These are phyloP conservation scores for Onygenales sp. DNA, from an alignment of 2,329 filamentous ascomycete species.

Conservation along the genomic window DNA sequence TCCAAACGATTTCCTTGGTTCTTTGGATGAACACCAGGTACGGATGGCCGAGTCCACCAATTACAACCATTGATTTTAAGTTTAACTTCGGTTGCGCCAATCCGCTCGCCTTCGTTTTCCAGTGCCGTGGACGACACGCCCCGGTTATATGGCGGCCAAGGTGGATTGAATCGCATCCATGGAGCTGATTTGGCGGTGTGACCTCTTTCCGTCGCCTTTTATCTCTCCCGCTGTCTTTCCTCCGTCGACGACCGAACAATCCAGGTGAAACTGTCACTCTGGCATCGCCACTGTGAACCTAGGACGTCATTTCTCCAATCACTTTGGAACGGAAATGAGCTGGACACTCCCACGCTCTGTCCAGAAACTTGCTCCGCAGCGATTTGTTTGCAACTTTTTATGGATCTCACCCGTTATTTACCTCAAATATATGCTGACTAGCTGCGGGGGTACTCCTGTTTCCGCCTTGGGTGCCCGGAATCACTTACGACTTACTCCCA, in stretches of 20 bases:
- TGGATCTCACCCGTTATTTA: too few species aligned
- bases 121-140: not conserved
- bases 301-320: not conserved
- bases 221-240: not conserved
- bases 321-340: not conserved
- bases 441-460: not conserved
- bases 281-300: not conserved
- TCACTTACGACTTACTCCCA: not conserved
- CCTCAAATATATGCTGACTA: not conserved
- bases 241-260: not conserved
- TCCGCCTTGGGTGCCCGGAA: not conserved
- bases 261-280: not conserved
- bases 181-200: constrained; percentile 3
- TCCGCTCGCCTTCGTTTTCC: not conserved
- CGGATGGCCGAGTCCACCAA: not conserved
- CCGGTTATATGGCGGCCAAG: not conserved
- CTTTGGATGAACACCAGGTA: not conserved
- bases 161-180: not conserved
- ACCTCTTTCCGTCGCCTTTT: not conserved
- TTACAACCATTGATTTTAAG: not conserved
- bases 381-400: too few species aligned
- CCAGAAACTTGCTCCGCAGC: not conserved
- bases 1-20: not conserved
- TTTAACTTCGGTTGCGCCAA: not conserved
- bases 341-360: not conserved